Conservation (phyloP, 441 rosid species). For the Bruguiera hainesii region DNA sequence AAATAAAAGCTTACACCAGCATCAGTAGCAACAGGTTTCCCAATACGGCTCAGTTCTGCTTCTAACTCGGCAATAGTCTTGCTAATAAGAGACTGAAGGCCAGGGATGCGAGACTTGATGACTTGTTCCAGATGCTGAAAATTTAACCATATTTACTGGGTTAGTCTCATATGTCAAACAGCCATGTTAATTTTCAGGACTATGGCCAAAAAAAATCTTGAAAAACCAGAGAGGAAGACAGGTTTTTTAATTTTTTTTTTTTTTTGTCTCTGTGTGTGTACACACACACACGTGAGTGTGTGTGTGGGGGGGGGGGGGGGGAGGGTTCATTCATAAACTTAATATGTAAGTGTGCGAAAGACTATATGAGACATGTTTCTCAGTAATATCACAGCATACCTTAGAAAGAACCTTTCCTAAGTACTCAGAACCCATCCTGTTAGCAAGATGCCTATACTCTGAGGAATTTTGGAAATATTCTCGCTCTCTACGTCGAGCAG, state of each 20-base stretch:
- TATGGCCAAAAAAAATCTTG: too few relatives aligned
- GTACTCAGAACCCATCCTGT: slow-evolving; percentile 89
- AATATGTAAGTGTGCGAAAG: background rate
- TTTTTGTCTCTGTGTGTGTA: too few relatives aligned
- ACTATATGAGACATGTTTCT: background rate
- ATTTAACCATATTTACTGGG: slow-evolving; percentile 12
- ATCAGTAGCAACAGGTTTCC: slow-evolving; percentile 89
- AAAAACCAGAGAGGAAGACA: background rate
- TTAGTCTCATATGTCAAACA: too few relatives aligned
- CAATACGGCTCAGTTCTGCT: slow-evolving; percentile 79
- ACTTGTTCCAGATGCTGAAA: slow-evolving; percentile 95
- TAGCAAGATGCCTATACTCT: slow-evolving; percentile 68
- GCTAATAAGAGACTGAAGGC: slow-evolving; percentile 81
- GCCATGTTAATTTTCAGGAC: too few relatives aligned
- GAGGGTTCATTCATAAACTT: too few relatives aligned
- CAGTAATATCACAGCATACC: slow-evolving; percentile 35
- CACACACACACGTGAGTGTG: too few relatives aligned
- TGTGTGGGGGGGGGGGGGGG: too few relatives aligned
- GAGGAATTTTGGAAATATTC: slow-evolving; percentile 60
- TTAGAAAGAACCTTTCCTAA: slow-evolving; percentile 88
- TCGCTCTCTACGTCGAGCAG: slow-evolving; percentile 86
- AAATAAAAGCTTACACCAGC: slow-evolving; percentile 64
- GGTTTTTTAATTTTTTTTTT: background rate
- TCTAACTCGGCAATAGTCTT: slow-evolving; percentile 82
- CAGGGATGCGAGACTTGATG: slow-evolving; percentile 89